Base-by-base conservation (phyloP, 495 filamentous ascomycete genomes). In the Penicillium tannophilum region DNA sequence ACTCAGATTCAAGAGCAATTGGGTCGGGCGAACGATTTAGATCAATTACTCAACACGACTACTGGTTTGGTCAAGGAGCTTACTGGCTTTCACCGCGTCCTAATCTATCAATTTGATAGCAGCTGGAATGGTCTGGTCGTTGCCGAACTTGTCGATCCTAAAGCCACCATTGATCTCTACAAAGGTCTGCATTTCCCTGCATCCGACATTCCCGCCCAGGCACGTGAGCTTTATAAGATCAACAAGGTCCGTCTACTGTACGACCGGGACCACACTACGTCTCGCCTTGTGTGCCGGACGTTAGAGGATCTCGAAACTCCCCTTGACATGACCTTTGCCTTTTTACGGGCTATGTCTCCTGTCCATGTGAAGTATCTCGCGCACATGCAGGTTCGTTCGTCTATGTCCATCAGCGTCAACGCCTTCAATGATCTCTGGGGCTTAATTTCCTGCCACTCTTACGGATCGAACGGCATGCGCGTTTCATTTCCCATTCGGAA, bases 401-500 rank as follows among this genome's bases (percentile, higher is more conserved):
- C 90, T 56, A 97, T 97, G 92, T 96, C 92, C 6, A 93, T 97
- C 62, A 96, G 92, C 7, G 89, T 96, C 63, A 93, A 90, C 56
- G 88, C 88, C 0, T 92, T 94, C 66, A 78, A 82, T 58, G 88
- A 96, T 55, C 76, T 97, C 0, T 97, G 93, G 93, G 93, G 93
- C 0, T 77, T 97, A 35, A 91, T 97, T 19, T 84, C 91, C 2
- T 97, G 91, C 56, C 93, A 98, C 68, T 84, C 86, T 1, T 95
- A 97, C 66, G 91, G 72, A 86, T 84, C 86, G 0, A 78, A 81
- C 17, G 90, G 91, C 2, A 96, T 94, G 91, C 81, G 93, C 35
- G 92, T 97, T 3, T 88, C 90, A 0, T 97, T 97, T 64, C 92
- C 92, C 0, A 89, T 96, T 42, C 83, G 93, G 14, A 96, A 95